A percentile compares a stretch with the other conserved stretches of the same genome.
phyloP scores from a whole-genome alignment of 306 rosid species.

The Astragalus glycyphyllos region DNA sequence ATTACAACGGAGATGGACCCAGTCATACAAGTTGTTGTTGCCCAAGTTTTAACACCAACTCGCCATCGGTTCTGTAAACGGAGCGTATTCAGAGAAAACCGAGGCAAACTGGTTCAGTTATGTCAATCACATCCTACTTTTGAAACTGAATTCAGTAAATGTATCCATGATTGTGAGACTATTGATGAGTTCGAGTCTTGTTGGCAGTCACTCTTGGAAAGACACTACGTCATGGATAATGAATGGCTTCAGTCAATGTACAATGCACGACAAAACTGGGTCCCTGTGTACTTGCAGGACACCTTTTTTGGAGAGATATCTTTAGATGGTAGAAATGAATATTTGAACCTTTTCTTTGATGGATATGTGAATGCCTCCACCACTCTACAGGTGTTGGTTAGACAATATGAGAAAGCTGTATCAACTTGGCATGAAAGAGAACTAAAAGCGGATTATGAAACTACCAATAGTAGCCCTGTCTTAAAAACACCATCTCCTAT shows the following conservation, averaged over 20 bases:
- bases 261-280: constrained; percentile 76
- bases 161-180: constrained; percentile 66
- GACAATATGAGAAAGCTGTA: constrained; percentile 81
- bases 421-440: constrained; percentile 80
- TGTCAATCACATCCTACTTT: constrained; percentile 70
- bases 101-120: constrained; percentile 64
- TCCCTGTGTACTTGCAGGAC: constrained; percentile 75
- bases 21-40: constrained; percentile 67
- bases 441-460: constrained; percentile 81
- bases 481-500: constrained; percentile 90
- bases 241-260: constrained; percentile 92
- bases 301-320: constrained; percentile 76
- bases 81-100: constrained; percentile 70
- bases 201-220: constrained; percentile 74
- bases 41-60: constrained; percentile 70
- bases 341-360: constrained; percentile 70
- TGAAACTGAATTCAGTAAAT: constrained; percentile 66
- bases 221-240: constrained; percentile 70
- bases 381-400: constrained; percentile 70
- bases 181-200: constrained; percentile 74
- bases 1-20: constrained; percentile 78
- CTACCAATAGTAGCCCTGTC: constrained; percentile 61
- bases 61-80: constrained; percentile 74
- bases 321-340: constrained; percentile 54
- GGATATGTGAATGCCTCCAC: constrained; percentile 79